Conservation (phyloP, 768 basidiomycete species). For the Sarcomyxa edulis region DNA sequence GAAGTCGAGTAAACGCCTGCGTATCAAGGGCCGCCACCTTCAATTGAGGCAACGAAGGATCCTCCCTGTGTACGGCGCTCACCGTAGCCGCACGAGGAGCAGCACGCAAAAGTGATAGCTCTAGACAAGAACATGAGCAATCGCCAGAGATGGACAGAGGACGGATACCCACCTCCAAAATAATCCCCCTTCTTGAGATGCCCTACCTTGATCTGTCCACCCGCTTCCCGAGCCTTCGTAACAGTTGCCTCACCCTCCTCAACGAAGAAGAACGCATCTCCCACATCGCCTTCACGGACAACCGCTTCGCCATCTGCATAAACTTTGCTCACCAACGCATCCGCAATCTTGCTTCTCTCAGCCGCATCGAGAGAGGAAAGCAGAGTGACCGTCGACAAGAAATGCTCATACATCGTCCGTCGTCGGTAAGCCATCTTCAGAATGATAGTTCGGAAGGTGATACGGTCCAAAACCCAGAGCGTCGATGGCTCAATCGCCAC, state of each 20-base stretch:
- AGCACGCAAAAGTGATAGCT: constrained; percentile 83
- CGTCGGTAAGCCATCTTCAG: constrained; percentile 88
- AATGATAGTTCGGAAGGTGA: constrained; percentile 97
- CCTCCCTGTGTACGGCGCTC: constrained; percentile 59
- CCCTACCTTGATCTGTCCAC: constrained; percentile 69
- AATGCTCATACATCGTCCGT: constrained; percentile 94
- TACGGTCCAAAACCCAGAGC: constrained; percentile 94
- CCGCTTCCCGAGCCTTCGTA: constrained; percentile 63
- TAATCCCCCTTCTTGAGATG: constrained; percentile 88
- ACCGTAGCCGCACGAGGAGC: constrained; percentile 97
- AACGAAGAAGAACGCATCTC: constrained; percentile 96
- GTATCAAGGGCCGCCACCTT: constrained; percentile 94
- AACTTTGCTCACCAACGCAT: constrained; percentile 81
- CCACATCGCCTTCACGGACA: constrained; percentile 90
- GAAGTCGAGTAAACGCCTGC: constrained; percentile 86
- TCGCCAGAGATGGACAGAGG: constrained; percentile 1
- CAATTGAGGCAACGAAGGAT: constrained; percentile 54
- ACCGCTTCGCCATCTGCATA: constrained; percentile 84
- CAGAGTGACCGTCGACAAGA: constrained; percentile 86
- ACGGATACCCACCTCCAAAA: constrained; percentile 79
- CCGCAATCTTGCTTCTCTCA: constrained; percentile 95
- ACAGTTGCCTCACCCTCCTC: constrained; percentile 91
- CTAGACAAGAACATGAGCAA: constrained; percentile 33
- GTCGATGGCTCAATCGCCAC: constrained; percentile 77
- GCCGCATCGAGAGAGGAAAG: constrained; percentile 80